phyloP scores from a whole-genome alignment of 768 basidiomycete genomes.

The Tephrocybe sp. region DNA sequence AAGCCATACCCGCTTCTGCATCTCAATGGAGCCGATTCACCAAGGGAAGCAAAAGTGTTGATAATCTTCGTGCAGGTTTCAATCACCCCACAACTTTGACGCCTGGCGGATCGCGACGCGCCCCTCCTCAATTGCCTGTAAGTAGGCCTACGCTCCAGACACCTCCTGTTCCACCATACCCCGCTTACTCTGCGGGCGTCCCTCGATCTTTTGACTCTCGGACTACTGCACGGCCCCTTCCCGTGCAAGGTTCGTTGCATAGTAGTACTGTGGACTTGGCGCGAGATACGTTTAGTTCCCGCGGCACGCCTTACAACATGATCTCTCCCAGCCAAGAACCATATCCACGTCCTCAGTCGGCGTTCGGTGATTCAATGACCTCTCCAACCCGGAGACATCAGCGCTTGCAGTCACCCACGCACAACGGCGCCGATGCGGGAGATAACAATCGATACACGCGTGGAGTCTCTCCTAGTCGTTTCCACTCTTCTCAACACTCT shows the following conservation, averaged over 20 bases:
- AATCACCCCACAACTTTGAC: slow-evolving; percentile 33
- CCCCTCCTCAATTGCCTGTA: slow-evolving; percentile 34
- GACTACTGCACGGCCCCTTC: slow-evolving; percentile 34
- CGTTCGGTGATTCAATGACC: slow-evolving; percentile 47
- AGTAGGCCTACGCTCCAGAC: slow-evolving; percentile 25
- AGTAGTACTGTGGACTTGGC: slow-evolving; percentile 30
- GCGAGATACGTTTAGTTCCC: slow-evolving; percentile 26
- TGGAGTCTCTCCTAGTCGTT: slow-evolving; percentile 37
- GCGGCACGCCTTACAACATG: slow-evolving; percentile 22
- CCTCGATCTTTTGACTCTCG: slow-evolving; percentile 48
- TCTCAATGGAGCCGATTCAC: slow-evolving; percentile 28
- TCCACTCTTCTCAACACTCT: slow-evolving; percentile 27
- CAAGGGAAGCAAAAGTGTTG: slow-evolving; percentile 58
- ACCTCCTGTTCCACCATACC: slow-evolving; percentile 19
- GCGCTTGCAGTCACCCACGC: slow-evolving; percentile 38
- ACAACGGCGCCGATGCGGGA: slow-evolving; percentile 32
- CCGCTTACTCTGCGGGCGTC: slow-evolving; percentile 28
- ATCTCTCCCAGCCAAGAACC: slow-evolving; percentile 56
- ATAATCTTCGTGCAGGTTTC: slow-evolving; percentile 43
- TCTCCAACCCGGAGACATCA: slow-evolving; percentile 37
- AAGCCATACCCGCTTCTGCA: slow-evolving; percentile 32
- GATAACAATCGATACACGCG: slow-evolving; percentile 41
- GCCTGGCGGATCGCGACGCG: slow-evolving; percentile 32
- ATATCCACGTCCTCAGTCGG: slow-evolving; percentile 63
- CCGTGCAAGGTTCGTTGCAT: slow-evolving; percentile 40